A percentile compares a stretch with the other conserved stretches of the same genome.
These are phyloP conservation scores for Phytophthora idaei DNA, from an alignment of 352 stramenopile genomes.

Conservation along the genomic window DNA sequence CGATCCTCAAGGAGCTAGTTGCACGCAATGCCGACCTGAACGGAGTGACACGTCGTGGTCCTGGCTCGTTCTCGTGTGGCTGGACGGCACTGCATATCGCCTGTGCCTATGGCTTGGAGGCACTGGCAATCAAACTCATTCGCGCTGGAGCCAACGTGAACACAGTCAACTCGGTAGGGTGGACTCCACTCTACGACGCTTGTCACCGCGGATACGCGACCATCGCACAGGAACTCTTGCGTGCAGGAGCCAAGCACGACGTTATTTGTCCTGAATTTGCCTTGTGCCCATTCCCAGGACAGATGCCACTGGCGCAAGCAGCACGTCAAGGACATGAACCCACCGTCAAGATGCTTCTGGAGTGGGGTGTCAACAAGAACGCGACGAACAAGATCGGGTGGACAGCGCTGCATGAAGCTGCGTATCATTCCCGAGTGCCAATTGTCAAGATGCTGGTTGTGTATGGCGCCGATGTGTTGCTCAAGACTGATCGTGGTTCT, in stretches of 20 bases:
- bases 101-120: constrained; percentile 77
- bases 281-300: constrained; percentile 75
- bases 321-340: constrained; percentile 67
- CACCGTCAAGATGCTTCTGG: constrained; percentile 74
- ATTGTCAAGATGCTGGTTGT: constrained; percentile 82
- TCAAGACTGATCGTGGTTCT: constrained; percentile 71
- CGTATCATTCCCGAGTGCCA: constrained; percentile 75
- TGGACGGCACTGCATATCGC: constrained; percentile 84
- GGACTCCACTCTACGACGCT: constrained; percentile 79
- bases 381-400: constrained; percentile 73
- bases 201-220: constrained; percentile 74
- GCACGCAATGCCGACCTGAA: constrained; percentile 67
- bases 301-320: constrained; percentile 69
- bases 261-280: constrained; percentile 81
- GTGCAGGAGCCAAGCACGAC: constrained; percentile 64
- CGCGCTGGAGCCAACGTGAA: constrained; percentile 71
- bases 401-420: constrained; percentile 81
- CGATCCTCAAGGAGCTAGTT: constrained; percentile 73
- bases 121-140: constrained; percentile 76
- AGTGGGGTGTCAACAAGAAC: constrained; percentile 85
- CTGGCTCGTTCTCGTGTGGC: constrained; percentile 76
- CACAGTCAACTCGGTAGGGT: constrained; percentile 69
- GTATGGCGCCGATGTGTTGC: constrained; percentile 72
- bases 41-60: constrained; percentile 63
- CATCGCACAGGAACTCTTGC: constrained; percentile 69